Base-by-base conservation (phyloP, 495 filamentous ascomycete species). In the Annulohypoxylon maeteangense region DNA sequence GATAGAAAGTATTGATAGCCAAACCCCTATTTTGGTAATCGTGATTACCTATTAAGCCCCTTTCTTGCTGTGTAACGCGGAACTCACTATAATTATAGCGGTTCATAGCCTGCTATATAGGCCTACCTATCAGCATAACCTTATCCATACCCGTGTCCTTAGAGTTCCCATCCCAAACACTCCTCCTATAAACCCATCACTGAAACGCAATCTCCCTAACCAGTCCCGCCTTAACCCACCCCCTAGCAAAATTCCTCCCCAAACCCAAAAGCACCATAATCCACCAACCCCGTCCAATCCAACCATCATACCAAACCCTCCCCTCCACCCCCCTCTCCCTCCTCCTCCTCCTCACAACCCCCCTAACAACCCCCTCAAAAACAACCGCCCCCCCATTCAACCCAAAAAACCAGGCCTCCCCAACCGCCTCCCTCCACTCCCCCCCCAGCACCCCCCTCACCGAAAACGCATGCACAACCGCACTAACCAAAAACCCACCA, bases 301-400 rank as follows among this genome's bases (percentile, higher is more conserved):
- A 67, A 6, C 64, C 53, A 51, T 72, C 69, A 16, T 72, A 72
- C 63, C 69, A 64, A 44, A 72, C 55, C 6, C 16, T 63, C 45
- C 48, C 27, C 8, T 31, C 16, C 1, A 18, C 14, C 1, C 64
- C 69, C 31, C 44, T 67, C 45, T 25, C 27, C 45, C 42, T 67
- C 36, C 69, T 72, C 36, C 10, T 29, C 0, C n/a, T 63, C 45
- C 16, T 42, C 36, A 72, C 69, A 7, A 32, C 22, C 16, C 59
- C 53, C 23, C n/a, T 6, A 2, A 67, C 53, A 3, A 36, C 58
- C n/a, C 64, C 69, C 23, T 72, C 63, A 8, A 60, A 10, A 20
- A 72, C 69, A 47, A 72, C 69, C 34, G 69, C 69, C 7, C 67
- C 34, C 10, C 69, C 69, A 27, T 72, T 72, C 8, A 72, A 47